Conservation (phyloP, 2,329 filamentous ascomycete genomes). For the Pestalotiopsis sp. region DNA sequence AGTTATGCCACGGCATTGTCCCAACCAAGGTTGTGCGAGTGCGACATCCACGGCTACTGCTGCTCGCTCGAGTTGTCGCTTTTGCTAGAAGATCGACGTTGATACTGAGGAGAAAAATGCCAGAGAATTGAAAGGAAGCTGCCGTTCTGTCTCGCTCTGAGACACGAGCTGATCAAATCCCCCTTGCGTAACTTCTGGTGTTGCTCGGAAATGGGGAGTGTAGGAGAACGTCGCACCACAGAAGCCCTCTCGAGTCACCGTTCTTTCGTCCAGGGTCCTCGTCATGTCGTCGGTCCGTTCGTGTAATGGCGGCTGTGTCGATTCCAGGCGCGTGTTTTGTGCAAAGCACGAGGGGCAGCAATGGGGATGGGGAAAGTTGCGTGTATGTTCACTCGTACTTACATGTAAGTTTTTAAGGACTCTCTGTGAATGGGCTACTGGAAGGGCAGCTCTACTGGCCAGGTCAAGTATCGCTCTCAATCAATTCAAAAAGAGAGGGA, state of each 20-base stretch:
- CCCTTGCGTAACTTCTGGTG: background rate
- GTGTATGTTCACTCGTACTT: background rate
- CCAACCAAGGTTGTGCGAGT: background rate
- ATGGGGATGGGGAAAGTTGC: background rate
- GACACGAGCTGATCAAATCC: background rate
- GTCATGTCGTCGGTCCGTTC: background rate
- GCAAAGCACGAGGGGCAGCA: background rate
- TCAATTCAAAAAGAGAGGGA: slow-evolving; percentile 18
- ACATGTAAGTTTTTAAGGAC: slow-evolving; percentile 6
- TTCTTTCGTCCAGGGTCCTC: background rate
- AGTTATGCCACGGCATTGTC: background rate
- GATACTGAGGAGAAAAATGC: background rate
- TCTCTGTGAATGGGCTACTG: slow-evolving; percentile 2
- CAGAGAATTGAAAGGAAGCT: background rate
- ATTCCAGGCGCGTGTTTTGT: background rate
- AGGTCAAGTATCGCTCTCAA: slow-evolving; percentile 17
- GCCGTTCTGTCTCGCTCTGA: background rate
- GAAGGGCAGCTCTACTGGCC: slow-evolving; percentile 13
- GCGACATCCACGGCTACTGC: background rate
- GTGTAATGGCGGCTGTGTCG: background rate
- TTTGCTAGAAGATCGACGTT: background rate
- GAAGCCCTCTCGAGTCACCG: background rate
- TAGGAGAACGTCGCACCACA: background rate
- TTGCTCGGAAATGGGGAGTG: background rate
- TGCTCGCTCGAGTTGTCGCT: background rate